Conservation (phyloP, 75 land plant species). For the Gnetum montanum region DNA sequence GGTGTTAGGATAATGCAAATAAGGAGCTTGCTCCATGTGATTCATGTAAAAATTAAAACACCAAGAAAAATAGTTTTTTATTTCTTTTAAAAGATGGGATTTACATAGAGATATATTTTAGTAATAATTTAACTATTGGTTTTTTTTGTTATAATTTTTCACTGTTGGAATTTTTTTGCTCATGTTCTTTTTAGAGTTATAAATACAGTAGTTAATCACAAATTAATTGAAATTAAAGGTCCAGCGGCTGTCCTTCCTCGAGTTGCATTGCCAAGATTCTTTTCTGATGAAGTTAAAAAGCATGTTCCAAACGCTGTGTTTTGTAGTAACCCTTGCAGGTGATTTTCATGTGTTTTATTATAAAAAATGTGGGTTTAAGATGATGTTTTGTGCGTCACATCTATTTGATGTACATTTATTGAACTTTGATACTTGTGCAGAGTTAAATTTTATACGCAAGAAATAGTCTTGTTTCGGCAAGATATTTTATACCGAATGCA, state of each 20-base stretch:
- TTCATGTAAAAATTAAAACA: too few relatives aligned
- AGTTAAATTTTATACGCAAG: constrained; percentile 83
- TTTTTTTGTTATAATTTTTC: too few relatives aligned
- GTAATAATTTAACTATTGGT: too few relatives aligned
- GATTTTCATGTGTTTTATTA: constrained; percentile 2
- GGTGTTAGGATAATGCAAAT: too few relatives aligned
- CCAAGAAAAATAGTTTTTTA: too few relatives aligned
- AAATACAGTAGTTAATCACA: too few relatives aligned
- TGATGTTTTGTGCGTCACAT: background rate
- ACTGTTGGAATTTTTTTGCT: too few relatives aligned
- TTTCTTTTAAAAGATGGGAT: too few relatives aligned
- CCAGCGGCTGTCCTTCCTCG: constrained; percentile 86
- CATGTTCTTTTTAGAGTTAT: too few relatives aligned
- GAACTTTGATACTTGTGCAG: constrained; percentile 26
- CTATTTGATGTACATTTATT: background rate
- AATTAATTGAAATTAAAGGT: too few relatives aligned
- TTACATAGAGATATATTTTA: too few relatives aligned
- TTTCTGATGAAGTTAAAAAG: constrained; percentile 78
- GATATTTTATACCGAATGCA: constrained; percentile 94
- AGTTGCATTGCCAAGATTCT: constrained; percentile 74
- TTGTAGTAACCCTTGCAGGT: constrained; percentile 98
- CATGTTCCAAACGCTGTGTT: constrained; percentile 82
- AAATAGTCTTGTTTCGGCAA: constrained; percentile 93
- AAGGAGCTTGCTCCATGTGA: background rate
- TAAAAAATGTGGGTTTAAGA: background rate